phyloP scores from a whole-genome alignment of 2,329 filamentous ascomycete species.

The Dothideomycetes sp. region DNA sequence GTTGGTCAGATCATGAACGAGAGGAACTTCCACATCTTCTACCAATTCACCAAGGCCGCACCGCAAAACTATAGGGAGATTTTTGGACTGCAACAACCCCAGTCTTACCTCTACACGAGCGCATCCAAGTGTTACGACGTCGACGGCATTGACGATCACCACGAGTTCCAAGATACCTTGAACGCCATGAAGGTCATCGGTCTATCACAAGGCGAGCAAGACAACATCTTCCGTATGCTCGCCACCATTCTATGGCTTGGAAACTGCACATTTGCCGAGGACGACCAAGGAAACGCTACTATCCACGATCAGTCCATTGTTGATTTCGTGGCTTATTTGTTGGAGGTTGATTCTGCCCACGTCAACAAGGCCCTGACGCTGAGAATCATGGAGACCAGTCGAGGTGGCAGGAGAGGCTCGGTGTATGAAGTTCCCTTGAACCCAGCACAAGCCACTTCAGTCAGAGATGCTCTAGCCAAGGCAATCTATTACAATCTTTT shows the following conservation, averaged over 20 bases:
- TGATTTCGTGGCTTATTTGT: conserved; percentile 85
- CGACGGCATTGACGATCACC: conserved; percentile 81
- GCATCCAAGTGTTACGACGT: conserved; percentile 92
- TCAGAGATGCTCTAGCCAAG: conserved; percentile 84
- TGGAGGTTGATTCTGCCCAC: conserved; percentile 74
- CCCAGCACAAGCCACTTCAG: conserved; percentile 72
- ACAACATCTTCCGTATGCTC: conserved; percentile 93
- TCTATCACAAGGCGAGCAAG: conserved; percentile 76
- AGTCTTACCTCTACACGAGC: conserved; percentile 90
- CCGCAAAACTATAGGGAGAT: conserved; percentile 75
- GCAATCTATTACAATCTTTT: conserved; percentile 97
- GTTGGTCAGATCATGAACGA: conserved; percentile 92
- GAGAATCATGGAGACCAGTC: conserved; percentile 67
- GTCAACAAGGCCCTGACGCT: conserved; percentile 83
- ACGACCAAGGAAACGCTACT: conserved; percentile 78
- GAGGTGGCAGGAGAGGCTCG: conserved; percentile 56
- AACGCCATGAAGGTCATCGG: conserved; percentile 95
- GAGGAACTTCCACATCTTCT: conserved; percentile 98
- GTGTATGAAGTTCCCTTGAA: conserved; percentile 73
- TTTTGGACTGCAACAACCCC: conserved; percentile 86
- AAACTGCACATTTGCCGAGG: conserved; percentile 84
- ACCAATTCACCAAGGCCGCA: conserved; percentile 94
- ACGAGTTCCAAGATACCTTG: conserved; percentile 82
- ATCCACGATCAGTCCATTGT: conserved; percentile 85
- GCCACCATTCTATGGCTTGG: conserved; percentile 88